These are phyloP conservation scores for Tetradesmus obliquus DNA, from an alignment of 139 green algal species.

Conservation along the genomic window DNA sequence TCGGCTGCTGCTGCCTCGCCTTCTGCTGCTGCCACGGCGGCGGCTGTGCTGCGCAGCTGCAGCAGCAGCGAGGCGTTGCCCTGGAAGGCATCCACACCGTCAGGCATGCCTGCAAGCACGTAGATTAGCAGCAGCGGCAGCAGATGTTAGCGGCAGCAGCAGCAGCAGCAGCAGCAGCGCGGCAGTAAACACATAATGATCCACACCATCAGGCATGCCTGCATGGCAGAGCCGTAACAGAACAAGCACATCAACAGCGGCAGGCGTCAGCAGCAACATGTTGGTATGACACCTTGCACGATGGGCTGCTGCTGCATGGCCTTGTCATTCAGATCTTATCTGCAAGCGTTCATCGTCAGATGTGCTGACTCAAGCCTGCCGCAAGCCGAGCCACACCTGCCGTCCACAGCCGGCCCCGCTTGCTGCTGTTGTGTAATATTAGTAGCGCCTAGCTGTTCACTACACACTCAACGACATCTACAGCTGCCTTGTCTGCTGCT, in stretches of 20 bases:
- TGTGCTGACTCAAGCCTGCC: no score
- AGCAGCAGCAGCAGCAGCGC: not conserved
- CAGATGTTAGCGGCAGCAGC: not conserved
- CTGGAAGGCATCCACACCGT: constrained; percentile 44
- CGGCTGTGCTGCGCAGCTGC: constrained; percentile 1
- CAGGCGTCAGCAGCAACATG: no score
- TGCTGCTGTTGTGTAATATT: no score
- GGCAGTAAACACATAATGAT: not conserved
- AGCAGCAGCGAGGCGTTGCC: constrained; percentile 28
- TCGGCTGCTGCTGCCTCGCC: not conserved
- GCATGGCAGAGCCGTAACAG: not conserved
- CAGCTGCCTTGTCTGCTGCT: not conserved
- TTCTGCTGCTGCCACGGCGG: constrained; percentile 10
- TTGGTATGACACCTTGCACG: no score
- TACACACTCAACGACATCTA: no score
- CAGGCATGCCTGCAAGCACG: constrained; percentile 1
- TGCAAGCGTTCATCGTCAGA: no score
- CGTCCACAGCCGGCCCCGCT: no score
- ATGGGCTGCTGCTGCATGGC: no score
- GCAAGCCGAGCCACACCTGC: no score
- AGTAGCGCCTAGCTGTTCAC: no score
- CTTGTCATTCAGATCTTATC: no score
- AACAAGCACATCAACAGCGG: not conserved
- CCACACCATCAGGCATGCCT: not conserved
- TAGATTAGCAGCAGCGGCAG: not conserved